These are phyloP conservation scores for Paecilomyces sp. DNA, from an alignment of 2,329 filamentous ascomycete genomes.

Conservation along the genomic window DNA sequence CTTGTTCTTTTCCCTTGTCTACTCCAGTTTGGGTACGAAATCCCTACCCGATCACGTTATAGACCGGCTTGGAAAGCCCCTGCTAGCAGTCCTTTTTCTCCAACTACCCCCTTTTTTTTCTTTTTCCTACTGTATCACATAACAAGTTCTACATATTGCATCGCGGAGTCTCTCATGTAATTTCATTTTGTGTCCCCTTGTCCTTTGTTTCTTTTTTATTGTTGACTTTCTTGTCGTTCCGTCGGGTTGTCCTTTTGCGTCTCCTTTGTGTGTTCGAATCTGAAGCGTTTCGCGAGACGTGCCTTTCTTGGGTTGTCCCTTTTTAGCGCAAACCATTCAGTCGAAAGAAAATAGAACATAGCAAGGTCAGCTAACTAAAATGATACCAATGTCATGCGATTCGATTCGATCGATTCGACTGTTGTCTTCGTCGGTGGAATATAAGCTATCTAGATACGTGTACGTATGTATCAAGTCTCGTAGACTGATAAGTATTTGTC, in stretches of 20 bases:
- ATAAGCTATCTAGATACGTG: no score
- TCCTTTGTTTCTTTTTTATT: slow-evolving; percentile 3
- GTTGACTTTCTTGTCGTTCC: neutral
- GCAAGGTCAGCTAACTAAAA: slow-evolving; percentile 4
- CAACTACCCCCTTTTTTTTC: neutral
- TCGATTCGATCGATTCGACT: neutral
- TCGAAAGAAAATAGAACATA: neutral
- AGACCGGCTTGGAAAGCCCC: neutral
- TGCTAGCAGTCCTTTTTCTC: neutral
- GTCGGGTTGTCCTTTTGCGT: slow-evolving; percentile 1
- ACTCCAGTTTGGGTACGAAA: neutral
- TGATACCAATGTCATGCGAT: slow-evolving; percentile 11
- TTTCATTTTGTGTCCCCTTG: slow-evolving; percentile 1
- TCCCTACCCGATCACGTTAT: neutral
- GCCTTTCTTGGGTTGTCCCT: neutral
- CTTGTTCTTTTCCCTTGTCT: slow-evolving; percentile 3
- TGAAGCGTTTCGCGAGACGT: neutral
- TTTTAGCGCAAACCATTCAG: neutral
- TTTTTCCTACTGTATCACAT: slow-evolving; percentile 3
- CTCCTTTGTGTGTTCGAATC: neutral
- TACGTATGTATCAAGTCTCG: no score
- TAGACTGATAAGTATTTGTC: no score
- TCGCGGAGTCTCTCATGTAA: slow-evolving; percentile 1
- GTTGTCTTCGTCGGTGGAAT: no score
- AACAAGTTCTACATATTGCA: neutral